Base-by-base conservation (phyloP, 2,329 filamentous ascomycete genomes). In the Tolypocladium capitatum region DNA sequence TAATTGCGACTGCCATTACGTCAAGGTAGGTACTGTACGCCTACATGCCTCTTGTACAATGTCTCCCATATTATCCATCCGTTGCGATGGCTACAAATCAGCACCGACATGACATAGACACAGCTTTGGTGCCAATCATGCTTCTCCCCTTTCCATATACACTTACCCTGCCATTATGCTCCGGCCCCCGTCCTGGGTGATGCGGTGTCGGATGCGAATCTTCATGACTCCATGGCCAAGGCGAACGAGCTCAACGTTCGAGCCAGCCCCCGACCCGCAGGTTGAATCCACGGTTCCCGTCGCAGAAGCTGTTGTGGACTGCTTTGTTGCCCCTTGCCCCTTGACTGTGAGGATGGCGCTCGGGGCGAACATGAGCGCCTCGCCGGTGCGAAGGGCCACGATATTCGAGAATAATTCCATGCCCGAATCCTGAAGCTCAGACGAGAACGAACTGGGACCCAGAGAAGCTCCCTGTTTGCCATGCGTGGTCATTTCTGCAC, bases 361-460 rank as follows among this genome's bases (percentile, higher is more conserved):
- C 0, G 70, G 72, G 1, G 68, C 65, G 51, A 74, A 74, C 7
- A 75, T 43, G 2, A 75, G 56, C 1, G 70, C 71, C 48, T 75
- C 69, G 0, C 72, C 71, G 2, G 66, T 67, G 4, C 57, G 58
- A 11, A 74, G 60, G 5, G 57, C 54, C 9, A 74, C 66, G 35
- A 75, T 73, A 27, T 60, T 58, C 11, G 59, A 55, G 38, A 75
- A 70, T 1, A 74, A 55, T 24, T 66, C 63, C 1, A 35, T 32
- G 1, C 52, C 36, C 3, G 48, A 7, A 6, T 52, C 50, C 0
- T 20, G 16, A 9, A 11, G 7, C 7, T 28, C 20, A 4, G 14
- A 3, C 13, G 11, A 11, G 4, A 20, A 11, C 21, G 14, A n/a
- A n/a, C 3, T 14, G 24, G 3, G 9, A 7, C 38, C 24, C 10